Conservation (phyloP, 805 yeast species). For the Dipodascus albidus region DNA sequence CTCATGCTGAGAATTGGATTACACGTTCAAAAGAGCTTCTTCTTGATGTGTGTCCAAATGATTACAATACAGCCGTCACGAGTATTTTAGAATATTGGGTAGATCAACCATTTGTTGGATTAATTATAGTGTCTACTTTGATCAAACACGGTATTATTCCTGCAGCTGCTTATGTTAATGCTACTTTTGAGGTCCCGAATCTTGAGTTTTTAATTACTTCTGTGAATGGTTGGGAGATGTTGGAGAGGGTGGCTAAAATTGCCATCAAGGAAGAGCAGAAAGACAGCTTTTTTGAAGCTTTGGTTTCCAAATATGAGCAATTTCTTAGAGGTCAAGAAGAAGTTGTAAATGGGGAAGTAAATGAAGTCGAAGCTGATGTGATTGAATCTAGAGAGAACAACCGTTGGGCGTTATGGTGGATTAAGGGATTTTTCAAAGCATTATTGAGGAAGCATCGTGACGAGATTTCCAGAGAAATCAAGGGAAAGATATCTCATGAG, state of each 20-base stretch:
- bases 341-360: neutral
- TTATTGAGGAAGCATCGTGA: slow-evolving; percentile 4
- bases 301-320: slow-evolving; percentile 2
- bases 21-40: slow-evolving; percentile 30
- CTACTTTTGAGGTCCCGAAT: slow-evolving; percentile 11
- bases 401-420: slow-evolving; percentile 13
- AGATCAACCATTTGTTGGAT: slow-evolving; percentile 53
- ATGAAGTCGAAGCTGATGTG: slow-evolving; percentile 3
- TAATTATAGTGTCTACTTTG: slow-evolving; percentile 43
- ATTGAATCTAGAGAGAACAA: slow-evolving; percentile 1
- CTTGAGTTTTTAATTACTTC: neutral
- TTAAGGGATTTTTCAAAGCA: slow-evolving; percentile 12
- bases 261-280: neutral
- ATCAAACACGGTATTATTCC: slow-evolving; percentile 34
- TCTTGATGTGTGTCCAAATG: slow-evolving; percentile 11
- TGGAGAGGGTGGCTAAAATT: neutral
- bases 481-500: neutral
- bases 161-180: slow-evolving; percentile 29
- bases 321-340: slow-evolving; percentile 1
- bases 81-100: slow-evolving; percentile 57
- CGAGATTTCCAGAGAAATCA: neutral
- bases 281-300: slow-evolving; percentile 2
- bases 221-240: neutral
- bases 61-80: slow-evolving; percentile 28
- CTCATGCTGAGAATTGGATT: slow-evolving; percentile 55